Evolutionary conservation across 148 eudicot species (phyloP).

Genomic region (Drosera capensis): DNA sequence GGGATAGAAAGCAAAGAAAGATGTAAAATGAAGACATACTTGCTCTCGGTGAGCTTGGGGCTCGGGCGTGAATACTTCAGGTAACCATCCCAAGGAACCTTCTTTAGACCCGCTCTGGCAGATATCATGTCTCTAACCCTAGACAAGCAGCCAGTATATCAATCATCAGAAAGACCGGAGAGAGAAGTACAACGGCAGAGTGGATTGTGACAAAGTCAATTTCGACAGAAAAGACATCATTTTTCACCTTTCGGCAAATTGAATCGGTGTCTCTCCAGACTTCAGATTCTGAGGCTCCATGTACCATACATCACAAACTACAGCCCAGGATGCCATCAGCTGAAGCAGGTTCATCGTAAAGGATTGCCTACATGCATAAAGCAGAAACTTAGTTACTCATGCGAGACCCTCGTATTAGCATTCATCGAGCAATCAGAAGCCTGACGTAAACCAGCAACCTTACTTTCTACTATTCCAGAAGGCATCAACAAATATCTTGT

Average conservation of each 20-base stretch:
- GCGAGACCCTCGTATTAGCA: too few species aligned
- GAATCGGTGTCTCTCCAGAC: slow-evolving; percentile 87
- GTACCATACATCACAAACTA: slow-evolving; percentile 99
- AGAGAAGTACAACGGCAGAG: too few species aligned
- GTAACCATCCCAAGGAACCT: slow-evolving; percentile 97
- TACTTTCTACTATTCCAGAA: slow-evolving; percentile 98
- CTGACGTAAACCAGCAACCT: too few species aligned
- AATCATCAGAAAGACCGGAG: too few species aligned
- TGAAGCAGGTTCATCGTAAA: slow-evolving; percentile 89
- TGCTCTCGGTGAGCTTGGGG: slow-evolving; percentile 84
- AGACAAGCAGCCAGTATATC: slow-evolving; percentile 10
- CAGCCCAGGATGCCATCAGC: slow-evolving; percentile 99
- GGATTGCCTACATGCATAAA: slow-evolving; percentile 54
- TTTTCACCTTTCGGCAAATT: slow-evolving; percentile 87
- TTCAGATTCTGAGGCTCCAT: slow-evolving; percentile 81
- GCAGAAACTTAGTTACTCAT: neutral
- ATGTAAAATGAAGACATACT: too few species aligned
- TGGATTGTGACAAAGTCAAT: too few species aligned
- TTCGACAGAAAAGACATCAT: neutral
- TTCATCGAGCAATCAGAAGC: too few species aligned
- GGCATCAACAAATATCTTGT: slow-evolving; percentile 95
- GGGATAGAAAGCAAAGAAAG: too few species aligned
- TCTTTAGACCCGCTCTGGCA: slow-evolving; percentile 81
- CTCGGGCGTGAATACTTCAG: slow-evolving; percentile 91
- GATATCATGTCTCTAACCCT: slow-evolving; percentile 86